A percentile compares a stretch with the other conserved stretches of the same genome.
phyloP scores from a whole-genome alignment of 2,329 filamentous ascomycete genomes.

The Aureobasidium sp. region DNA sequence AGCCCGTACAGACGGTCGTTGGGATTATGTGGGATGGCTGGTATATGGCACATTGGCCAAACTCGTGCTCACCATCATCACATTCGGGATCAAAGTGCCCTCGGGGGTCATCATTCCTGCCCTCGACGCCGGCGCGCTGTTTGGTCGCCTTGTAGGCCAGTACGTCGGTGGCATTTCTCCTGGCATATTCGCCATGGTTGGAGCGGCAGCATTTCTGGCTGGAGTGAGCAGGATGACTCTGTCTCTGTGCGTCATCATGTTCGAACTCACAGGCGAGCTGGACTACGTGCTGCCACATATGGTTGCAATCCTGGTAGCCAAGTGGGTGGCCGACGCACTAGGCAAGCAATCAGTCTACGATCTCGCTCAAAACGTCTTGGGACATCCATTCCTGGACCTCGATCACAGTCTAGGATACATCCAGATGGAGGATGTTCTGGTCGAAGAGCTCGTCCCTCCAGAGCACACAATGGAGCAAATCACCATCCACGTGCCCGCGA shows the following conservation, averaged over 20 bases:
- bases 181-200: constrained; percentile 56
- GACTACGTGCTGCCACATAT: constrained; percentile 53
- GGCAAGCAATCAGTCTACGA: constrained; percentile 51
- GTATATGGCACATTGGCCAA: constrained; percentile 49
- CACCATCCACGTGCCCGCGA: constrained; percentile 41
- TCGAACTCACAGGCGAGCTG: constrained; percentile 53
- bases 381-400: constrained; percentile 52
- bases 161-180: constrained; percentile 38
- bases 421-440: constrained; percentile 32
- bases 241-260: constrained; percentile 54
- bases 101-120: constrained; percentile 56
- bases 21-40: constrained; percentile 45
- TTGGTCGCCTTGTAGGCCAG: constrained; percentile 49
- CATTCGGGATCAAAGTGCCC: constrained; percentile 55
- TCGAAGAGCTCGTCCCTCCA: constrained; percentile 47
- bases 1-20: constrained; percentile 27
- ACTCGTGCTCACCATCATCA: constrained; percentile 50
- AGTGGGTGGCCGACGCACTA: constrained; percentile 52
- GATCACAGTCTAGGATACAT: constrained; percentile 43
- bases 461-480: constrained; percentile 50
- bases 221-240: constrained; percentile 55
- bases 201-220: constrained; percentile 52
- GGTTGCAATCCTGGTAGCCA: constrained; percentile 53
- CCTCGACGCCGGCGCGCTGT: constrained; percentile 51
- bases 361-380: constrained; percentile 52